Evolutionary conservation across 2,329 filamentous ascomycete genomes (phyloP).

Genomic region (Colletotrichum theobromicola): DNA sequence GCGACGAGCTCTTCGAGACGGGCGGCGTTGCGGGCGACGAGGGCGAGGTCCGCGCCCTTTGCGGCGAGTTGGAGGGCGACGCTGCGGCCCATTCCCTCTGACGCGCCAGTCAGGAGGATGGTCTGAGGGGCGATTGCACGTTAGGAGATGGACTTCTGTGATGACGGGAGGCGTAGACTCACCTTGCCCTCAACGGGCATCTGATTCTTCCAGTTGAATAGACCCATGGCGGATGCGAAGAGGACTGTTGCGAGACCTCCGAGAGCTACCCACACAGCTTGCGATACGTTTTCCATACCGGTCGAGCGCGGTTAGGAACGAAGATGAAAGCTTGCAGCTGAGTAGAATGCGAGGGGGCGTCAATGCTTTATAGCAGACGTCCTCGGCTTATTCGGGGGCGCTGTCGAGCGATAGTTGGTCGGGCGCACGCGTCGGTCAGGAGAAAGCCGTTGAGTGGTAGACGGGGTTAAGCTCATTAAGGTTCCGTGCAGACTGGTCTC

Average conservation of each 20-base stretch:
- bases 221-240: slow-evolving; percentile 62
- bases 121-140: slow-evolving; percentile 60
- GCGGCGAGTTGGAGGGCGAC: slow-evolving; percentile 75
- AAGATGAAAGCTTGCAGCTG: not conserved
- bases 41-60: slow-evolving; percentile 85
- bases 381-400: not conserved
- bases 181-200: slow-evolving; percentile 89
- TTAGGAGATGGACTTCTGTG: not conserved
- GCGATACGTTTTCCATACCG: not conserved
- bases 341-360: not conserved
- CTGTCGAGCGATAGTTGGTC: not conserved
- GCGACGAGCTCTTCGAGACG: slow-evolving; percentile 73
- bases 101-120: slow-evolving; percentile 86
- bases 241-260: slow-evolving; percentile 43
- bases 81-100: slow-evolving; percentile 87
- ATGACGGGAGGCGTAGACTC: slow-evolving; percentile 25
- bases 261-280: slow-evolving; percentile 57
- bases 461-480: not conserved
- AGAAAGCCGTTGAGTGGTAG: not conserved
- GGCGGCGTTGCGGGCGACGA: slow-evolving; percentile 77
- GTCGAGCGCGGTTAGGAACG: not conserved
- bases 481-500: not conserved
- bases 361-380: not conserved
- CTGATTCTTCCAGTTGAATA: slow-evolving; percentile 72
- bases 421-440: not conserved